These are phyloP conservation scores for Endothia cerciana DNA, from an alignment of 2,329 filamentous ascomycete genomes.

Conservation along the genomic window DNA sequence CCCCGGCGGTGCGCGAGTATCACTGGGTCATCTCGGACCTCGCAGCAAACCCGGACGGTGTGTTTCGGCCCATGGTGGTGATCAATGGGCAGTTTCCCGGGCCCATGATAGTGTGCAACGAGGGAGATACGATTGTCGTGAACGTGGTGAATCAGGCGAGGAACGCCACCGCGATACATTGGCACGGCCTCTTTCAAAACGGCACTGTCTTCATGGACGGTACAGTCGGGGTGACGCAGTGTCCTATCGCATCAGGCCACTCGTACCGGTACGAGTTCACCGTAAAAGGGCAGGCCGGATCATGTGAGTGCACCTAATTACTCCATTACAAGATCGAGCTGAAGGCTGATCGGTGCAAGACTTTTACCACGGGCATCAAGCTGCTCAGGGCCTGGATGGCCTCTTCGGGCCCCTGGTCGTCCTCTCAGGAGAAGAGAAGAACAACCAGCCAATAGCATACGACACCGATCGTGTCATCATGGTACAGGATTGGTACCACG, in stretches of 20 bases:
- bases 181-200: constrained; percentile 79
- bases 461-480: constrained; percentile 65
- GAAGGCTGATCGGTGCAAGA: constrained; percentile 31
- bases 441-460: constrained; percentile 54
- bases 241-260: constrained; percentile 59
- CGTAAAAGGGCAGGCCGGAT: constrained; percentile 38
- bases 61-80: constrained; percentile 63
- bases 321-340: neutral
- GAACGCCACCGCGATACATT: constrained; percentile 73
- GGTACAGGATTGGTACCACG: constrained; percentile 72
- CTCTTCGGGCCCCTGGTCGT: constrained; percentile 68
- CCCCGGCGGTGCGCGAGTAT: constrained; percentile 58
- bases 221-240: constrained; percentile 62
- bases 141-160: constrained; percentile 69
- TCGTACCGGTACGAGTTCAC: constrained; percentile 57
- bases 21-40: constrained; percentile 64
- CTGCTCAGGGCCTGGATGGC: constrained; percentile 67
- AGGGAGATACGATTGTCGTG: constrained; percentile 72
- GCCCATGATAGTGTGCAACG: constrained; percentile 72
- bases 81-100: constrained; percentile 78
- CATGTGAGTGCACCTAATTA: constrained; percentile 38
- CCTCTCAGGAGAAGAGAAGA: constrained; percentile 58
- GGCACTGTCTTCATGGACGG: constrained; percentile 75
- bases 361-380: constrained; percentile 55
- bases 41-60: constrained; percentile 63